Evolutionary conservation across 2,329 filamentous ascomycete genomes (phyloP).

Genomic region (Hypocrella siamensis): DNA sequence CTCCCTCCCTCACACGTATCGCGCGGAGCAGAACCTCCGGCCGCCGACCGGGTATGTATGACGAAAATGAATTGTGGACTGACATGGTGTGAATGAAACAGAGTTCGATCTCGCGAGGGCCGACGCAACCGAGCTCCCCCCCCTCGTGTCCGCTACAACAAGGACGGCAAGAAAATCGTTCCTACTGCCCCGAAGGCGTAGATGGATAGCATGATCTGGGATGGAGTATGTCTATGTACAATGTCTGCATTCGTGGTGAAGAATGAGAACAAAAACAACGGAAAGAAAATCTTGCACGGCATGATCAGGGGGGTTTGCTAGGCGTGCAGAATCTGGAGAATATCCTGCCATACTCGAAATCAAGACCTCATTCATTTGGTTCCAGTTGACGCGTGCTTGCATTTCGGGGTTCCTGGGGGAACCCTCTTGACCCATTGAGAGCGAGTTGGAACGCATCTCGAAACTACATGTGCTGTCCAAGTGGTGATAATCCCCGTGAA

Average conservation of each 20-base stretch:
- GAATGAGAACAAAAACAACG: too few relatives aligned
- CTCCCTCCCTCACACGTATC: slow-evolving; percentile 7
- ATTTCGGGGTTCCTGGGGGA: too few relatives aligned
- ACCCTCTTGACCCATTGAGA: too few relatives aligned
- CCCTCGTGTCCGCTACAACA: slow-evolving; percentile 97
- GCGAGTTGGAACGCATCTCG: too few relatives aligned
- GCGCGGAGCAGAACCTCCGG: neutral
- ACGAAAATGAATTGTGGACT: slow-evolving; percentile 13
- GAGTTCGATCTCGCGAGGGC: slow-evolving; percentile 92
- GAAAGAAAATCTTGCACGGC: too few relatives aligned
- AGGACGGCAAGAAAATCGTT: slow-evolving; percentile 99
- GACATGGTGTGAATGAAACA: slow-evolving; percentile 29
- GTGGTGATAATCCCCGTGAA: too few relatives aligned
- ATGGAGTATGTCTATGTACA: slow-evolving; percentile 22
- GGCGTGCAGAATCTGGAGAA: too few relatives aligned
- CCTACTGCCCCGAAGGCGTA: slow-evolving; percentile 42
- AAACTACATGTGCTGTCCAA: too few relatives aligned
- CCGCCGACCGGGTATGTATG: slow-evolving; percentile 11
- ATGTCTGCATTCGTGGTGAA: slow-evolving; percentile 18
- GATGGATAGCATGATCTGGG: slow-evolving; percentile 15
- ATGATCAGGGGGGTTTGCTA: too few relatives aligned
- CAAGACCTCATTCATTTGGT: too few relatives aligned
- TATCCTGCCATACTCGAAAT: too few relatives aligned
- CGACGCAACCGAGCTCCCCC: slow-evolving; percentile 98
- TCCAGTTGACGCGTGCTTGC: too few relatives aligned